Evolutionary conservation across 495 filamentous ascomycete species (phyloP).

Genomic region (Xylona heveae): DNA sequence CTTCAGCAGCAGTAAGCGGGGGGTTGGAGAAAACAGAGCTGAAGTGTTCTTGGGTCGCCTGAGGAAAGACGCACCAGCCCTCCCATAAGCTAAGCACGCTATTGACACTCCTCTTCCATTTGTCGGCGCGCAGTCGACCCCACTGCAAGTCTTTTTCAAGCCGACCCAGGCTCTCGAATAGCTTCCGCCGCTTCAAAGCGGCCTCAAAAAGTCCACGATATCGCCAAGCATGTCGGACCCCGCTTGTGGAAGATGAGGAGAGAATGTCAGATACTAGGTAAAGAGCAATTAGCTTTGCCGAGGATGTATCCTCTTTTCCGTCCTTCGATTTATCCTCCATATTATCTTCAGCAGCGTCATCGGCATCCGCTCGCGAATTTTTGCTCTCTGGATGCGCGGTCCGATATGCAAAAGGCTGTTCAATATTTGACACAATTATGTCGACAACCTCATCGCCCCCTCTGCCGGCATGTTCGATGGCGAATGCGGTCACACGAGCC

Average conservation of each 20-base stretch:
- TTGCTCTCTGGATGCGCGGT: slow-evolving; percentile 32
- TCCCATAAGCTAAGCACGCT: slow-evolving; percentile 65
- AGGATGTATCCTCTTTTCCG: slow-evolving; percentile 41
- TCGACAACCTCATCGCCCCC: slow-evolving; percentile 78
- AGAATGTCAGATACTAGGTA: slow-evolving; percentile 81
- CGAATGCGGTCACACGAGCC: slow-evolving; percentile 70
- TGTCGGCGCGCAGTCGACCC: slow-evolving; percentile 69
- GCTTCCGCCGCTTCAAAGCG: slow-evolving; percentile 40
- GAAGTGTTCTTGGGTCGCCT: slow-evolving; percentile 53
- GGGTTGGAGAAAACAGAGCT: slow-evolving; percentile 52
- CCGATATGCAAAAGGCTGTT: slow-evolving; percentile 41
- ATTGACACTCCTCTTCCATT: slow-evolving; percentile 71
- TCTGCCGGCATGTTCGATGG: slow-evolving; percentile 62
- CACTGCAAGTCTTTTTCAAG: slow-evolving; percentile 58
- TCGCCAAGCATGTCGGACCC: slow-evolving; percentile 75
- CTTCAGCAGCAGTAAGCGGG: slow-evolving; percentile 24
- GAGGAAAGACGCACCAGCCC: slow-evolving; percentile 70
- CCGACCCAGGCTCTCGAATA: slow-evolving; percentile 65
- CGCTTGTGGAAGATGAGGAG: slow-evolving; percentile 60
- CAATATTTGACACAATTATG: slow-evolving; percentile 64
- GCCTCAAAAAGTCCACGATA: slow-evolving; percentile 74
- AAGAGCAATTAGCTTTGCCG: slow-evolving; percentile 59
- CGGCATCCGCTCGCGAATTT: slow-evolving; percentile 14
- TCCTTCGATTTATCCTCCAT: slow-evolving; percentile 19
- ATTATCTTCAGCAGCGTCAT: slow-evolving; percentile 11